Conservation (phyloP, 1,139 yeast species). For the Kodamaea alishanica region DNA sequence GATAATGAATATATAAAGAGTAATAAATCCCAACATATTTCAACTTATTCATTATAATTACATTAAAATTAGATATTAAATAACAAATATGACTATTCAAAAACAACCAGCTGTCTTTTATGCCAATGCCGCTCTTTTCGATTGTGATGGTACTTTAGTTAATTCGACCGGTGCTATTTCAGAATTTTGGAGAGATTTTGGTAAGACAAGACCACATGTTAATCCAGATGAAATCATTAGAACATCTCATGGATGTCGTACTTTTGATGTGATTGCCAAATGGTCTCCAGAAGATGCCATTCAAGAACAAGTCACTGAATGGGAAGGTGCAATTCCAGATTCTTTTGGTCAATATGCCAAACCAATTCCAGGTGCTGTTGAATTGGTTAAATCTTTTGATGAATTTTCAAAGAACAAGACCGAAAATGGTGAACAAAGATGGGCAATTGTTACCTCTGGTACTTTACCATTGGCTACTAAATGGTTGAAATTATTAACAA, state of each 20-base stretch:
- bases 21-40: neutral
- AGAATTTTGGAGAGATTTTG: constrained; percentile 75
- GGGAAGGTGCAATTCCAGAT: constrained; percentile 71
- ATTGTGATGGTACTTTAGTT: constrained; percentile 82
- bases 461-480: constrained; percentile 71
- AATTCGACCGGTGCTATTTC: constrained; percentile 81
- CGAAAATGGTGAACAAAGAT: constrained; percentile 46
- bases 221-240: constrained; percentile 67
- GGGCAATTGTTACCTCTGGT: constrained; percentile 88
- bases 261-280: constrained; percentile 69
- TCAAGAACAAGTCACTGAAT: constrained; percentile 59
- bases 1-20: constrained; percentile 8
- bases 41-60: neutral
- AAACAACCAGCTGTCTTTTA: constrained; percentile 47
- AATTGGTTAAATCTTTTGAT: constrained; percentile 55
- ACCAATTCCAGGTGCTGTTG: constrained; percentile 72
- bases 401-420: constrained; percentile 37
- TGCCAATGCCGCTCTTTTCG: constrained; percentile 60
- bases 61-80: neutral
- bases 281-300: constrained; percentile 75
- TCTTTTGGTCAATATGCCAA: constrained; percentile 67
- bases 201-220: constrained; percentile 64
- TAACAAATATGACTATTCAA: constrained; percentile 21
- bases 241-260: constrained; percentile 80
- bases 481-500: constrained; percentile 69